Evolutionary conservation across 352 stramenopile species (phyloP).

Genomic region (Pythium utonaiense): DNA sequence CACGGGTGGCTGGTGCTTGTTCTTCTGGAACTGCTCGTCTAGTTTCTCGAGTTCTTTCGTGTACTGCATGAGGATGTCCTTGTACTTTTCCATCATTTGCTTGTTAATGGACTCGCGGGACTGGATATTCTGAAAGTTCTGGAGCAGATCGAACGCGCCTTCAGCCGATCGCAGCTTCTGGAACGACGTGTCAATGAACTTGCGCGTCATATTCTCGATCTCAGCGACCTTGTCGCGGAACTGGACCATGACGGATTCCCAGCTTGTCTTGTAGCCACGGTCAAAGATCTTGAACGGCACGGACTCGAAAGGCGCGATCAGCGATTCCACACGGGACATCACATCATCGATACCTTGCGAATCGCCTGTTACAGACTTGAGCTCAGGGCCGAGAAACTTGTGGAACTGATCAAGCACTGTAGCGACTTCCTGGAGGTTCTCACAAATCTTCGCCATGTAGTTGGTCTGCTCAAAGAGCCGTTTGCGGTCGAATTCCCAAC

Average conservation of each 20-base stretch:
- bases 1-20: constrained; percentile 80
- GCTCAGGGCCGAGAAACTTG: constrained; percentile 93
- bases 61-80: constrained; percentile 96
- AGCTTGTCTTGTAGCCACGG: constrained; percentile 92
- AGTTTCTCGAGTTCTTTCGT: constrained; percentile 93
- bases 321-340: constrained; percentile 79
- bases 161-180: constrained; percentile 93
- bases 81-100: constrained; percentile 96
- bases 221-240: constrained; percentile 93
- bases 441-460: constrained; percentile 95
- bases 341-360: constrained; percentile 93
- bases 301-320: constrained; percentile 86
- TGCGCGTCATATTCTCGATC: constrained; percentile 94
- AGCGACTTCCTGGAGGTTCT: constrained; percentile 92
- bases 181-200: constrained; percentile 95
- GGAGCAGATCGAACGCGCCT: constrained; percentile 94
- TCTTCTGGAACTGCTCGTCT: constrained; percentile 85
- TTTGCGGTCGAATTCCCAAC: constrained; percentile 96
- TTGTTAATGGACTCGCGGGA: constrained; percentile 95
- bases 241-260: constrained; percentile 92
- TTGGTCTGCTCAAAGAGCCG: constrained; percentile 94
- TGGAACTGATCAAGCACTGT: constrained; percentile 94
- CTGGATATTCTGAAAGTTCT: constrained; percentile 97
- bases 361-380: constrained; percentile 95
- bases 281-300: constrained; percentile 94